phyloP scores from a whole-genome alignment of 2,329 filamentous ascomycete genomes.

The Penicillium brevicompactum region DNA sequence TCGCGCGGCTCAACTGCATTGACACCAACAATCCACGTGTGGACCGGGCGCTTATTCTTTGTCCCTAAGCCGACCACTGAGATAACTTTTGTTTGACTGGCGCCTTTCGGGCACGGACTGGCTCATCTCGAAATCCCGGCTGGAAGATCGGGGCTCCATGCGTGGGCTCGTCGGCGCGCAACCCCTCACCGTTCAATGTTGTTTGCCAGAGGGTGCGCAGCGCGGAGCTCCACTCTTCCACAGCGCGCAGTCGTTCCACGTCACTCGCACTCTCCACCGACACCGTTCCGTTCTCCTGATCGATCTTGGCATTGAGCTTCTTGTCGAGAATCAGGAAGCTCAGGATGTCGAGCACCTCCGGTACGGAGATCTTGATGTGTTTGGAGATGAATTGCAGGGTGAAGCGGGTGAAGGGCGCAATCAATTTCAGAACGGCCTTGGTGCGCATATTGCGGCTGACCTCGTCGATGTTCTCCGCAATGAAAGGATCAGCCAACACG shows the following conservation, averaged over 20 bases:
- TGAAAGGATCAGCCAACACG: constrained; percentile 88
- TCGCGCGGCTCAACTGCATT: constrained; percentile 12
- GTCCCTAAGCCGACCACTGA: background rate
- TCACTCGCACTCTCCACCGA: constrained; percentile 76
- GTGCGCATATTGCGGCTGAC: constrained; percentile 98
- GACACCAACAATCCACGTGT: constrained; percentile 14
- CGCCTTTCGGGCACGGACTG: constrained; percentile 19
- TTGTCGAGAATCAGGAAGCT: constrained; percentile 90
- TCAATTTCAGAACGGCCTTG: constrained; percentile 89
- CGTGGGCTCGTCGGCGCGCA: constrained; percentile 47
- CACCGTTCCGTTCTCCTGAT: constrained; percentile 82
- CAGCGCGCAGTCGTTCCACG: constrained; percentile 67
- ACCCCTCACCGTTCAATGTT: constrained; percentile 74
- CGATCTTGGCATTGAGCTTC: constrained; percentile 82
- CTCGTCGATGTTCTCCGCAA: constrained; percentile 98
- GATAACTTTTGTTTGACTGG: constrained; percentile 11
- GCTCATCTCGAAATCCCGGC: constrained; percentile 36
- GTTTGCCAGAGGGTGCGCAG: constrained; percentile 70
- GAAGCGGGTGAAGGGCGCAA: constrained; percentile 93
- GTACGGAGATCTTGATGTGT: constrained; percentile 79
- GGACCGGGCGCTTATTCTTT: constrained; percentile 4
- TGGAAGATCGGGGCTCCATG: constrained; percentile 31
- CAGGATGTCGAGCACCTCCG: constrained; percentile 93
- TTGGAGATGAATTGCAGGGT: constrained; percentile 83
- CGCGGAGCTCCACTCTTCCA: constrained; percentile 71